Percentiles rank a stretch among this genome's conserved stretches.
Conservation (phyloP, 176 grass and related monocot genomes). For the Triticum urartu region DNA sequence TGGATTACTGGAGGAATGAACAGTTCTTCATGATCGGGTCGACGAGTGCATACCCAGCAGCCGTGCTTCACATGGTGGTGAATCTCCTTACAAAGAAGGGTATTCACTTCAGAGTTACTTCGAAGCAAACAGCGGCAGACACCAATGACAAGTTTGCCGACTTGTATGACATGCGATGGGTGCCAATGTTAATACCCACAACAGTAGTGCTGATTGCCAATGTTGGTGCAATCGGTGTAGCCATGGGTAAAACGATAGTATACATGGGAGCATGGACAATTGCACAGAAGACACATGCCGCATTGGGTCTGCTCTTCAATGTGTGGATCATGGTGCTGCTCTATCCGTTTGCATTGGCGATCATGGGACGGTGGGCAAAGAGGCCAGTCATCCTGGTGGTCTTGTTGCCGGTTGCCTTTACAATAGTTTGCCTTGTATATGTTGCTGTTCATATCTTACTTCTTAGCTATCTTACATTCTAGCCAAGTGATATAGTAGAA, state of each 20-base stretch:
- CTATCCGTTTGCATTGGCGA: constrained; percentile 45
- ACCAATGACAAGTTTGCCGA: constrained; percentile 38
- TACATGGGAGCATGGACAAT: constrained; percentile 32
- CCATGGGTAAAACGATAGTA: constrained; percentile 30
- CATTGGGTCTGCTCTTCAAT: constrained; percentile 41
- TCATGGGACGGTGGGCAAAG: constrained; percentile 48
- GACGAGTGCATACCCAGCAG: constrained; percentile 18
- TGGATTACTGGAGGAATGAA: constrained; percentile 41
- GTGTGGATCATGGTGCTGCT: constrained; percentile 45
- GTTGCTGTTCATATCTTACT: constrained; percentile 37
- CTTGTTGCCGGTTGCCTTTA: constrained; percentile 31
- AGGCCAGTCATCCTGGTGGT: constrained; percentile 29
- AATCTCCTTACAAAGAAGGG: constrained; percentile 31
- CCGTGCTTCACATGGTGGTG: constrained; percentile 32
- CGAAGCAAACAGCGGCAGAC: neutral
- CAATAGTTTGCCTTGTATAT: constrained; percentile 32
- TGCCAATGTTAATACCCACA: constrained; percentile 35
- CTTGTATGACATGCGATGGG: constrained; percentile 43
- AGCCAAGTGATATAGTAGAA: constrained; percentile 25
- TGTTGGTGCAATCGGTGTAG: constrained; percentile 39
- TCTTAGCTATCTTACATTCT: neutral
- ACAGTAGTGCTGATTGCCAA: constrained; percentile 27
- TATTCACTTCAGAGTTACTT: constrained; percentile 31
- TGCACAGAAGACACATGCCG: constrained; percentile 32
- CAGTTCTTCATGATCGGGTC: constrained; percentile 44